These are phyloP conservation scores for Cutaneotrichosporon cavernicola DNA, from an alignment of 1,284 basidiomycete species.

Conservation along the genomic window DNA sequence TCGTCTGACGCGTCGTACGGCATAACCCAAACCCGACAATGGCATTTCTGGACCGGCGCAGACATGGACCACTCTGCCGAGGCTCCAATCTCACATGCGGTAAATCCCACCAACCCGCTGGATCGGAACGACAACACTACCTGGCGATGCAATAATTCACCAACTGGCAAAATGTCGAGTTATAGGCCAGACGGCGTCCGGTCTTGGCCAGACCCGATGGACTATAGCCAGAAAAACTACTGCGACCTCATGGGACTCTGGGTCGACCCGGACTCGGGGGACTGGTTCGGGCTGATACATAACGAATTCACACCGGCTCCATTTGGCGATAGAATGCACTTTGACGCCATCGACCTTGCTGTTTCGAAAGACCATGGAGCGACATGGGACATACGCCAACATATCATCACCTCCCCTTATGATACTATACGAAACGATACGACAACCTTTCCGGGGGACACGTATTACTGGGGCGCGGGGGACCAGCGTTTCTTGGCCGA, in stretches of 20 bases:
- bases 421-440: slow-evolving; percentile 15
- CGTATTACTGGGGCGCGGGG: slow-evolving; percentile 22
- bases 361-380: slow-evolving; percentile 15
- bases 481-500: slow-evolving; percentile 22
- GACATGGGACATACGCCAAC: slow-evolving; percentile 22
- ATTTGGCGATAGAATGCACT: slow-evolving; percentile 21
- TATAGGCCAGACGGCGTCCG: neutral
- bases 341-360: slow-evolving; percentile 23
- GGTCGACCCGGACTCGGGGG: slow-evolving; percentile 25
- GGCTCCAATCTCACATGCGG: neutral
- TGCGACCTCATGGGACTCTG: slow-evolving; percentile 21
- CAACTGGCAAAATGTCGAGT: slow-evolving; percentile 12
- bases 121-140: slow-evolving; percentile 24
- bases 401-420: slow-evolving; percentile 18
- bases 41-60: slow-evolving; percentile 17
- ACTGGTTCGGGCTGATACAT: slow-evolving; percentile 23
- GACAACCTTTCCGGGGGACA: slow-evolving; percentile 10
- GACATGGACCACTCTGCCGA: slow-evolving; percentile 13
- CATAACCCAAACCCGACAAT: neutral
- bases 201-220: neutral
- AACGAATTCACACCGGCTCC: slow-evolving; percentile 24
- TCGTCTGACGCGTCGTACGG: slow-evolving; percentile 16
- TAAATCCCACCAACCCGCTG: slow-evolving; percentile 16
- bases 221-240: slow-evolving; percentile 21
- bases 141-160: slow-evolving; percentile 20